These are phyloP conservation scores for Paracorniculantispora psalliotae DNA, from an alignment of 2,329 filamentous ascomycete genomes.

Conservation along the genomic window DNA sequence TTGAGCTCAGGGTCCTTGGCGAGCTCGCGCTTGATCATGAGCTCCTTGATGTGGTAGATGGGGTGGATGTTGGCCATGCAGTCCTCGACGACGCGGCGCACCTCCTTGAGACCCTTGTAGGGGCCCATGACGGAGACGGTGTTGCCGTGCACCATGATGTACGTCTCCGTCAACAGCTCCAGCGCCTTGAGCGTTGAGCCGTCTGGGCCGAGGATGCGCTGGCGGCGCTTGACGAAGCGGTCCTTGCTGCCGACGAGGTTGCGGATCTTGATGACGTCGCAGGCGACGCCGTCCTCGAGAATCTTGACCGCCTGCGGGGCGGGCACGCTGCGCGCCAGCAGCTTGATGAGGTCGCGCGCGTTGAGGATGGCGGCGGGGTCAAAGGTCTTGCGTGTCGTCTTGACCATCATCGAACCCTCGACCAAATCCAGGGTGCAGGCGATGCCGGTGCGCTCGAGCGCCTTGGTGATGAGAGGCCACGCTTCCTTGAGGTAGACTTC, in stretches of 20 bases:
- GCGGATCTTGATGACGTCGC: constrained; percentile 94
- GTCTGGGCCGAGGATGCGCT: constrained; percentile 85
- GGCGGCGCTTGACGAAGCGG: constrained; percentile 88
- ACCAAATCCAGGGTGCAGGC: constrained; percentile 90
- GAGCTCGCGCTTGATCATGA: constrained; percentile 91
- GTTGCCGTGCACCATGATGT: constrained; percentile 94
- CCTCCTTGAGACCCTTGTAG: constrained; percentile 89
- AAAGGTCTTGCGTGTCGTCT: constrained; percentile 85
- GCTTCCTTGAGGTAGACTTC: constrained; percentile 89
- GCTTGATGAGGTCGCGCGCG: constrained; percentile 87
- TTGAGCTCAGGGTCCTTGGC: constrained; percentile 83
- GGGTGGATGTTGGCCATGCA: constrained; percentile 97
- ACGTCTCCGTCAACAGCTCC: constrained; percentile 84
- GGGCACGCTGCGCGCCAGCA: constrained; percentile 86
- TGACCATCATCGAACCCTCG: constrained; percentile 94
- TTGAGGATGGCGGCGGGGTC: constrained; percentile 93
- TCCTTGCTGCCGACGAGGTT: constrained; percentile 90
- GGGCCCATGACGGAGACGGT: constrained; percentile 89
- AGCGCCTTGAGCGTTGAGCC: constrained; percentile 92
- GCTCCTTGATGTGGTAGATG: constrained; percentile 72
- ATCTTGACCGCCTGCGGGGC: constrained; percentile 93
- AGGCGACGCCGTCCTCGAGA: constrained; percentile 83
- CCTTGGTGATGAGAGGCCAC: constrained; percentile 85
- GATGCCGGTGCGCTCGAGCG: constrained; percentile 82
- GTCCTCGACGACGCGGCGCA: constrained; percentile 83